Base-by-base conservation (phyloP, 805 yeast genomes). In the Ogataea siamensis region DNA sequence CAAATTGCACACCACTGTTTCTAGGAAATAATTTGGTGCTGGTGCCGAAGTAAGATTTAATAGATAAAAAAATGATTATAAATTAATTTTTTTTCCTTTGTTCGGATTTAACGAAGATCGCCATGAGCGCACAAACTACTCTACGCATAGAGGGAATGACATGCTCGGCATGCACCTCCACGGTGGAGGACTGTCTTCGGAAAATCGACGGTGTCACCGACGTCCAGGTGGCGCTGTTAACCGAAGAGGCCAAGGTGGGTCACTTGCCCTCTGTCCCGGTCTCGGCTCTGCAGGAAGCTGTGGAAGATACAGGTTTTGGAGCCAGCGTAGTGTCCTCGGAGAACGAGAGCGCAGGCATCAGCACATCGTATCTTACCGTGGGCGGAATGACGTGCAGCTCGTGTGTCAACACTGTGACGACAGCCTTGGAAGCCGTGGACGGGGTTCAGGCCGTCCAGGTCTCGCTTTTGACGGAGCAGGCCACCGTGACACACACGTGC, bases 321-420 rank as follows among this genome's bases (percentile, higher is more conserved):
- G 71, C 64, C 1, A 51, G 49, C 3, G 55, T 29, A 33, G 31
- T 40, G 31, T 20, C 34, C 25, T 11, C 12, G 21, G 21, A 37
- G 28, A 9, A 34, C 38, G 5, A 16, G 18, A 18, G 21, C 11
- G 13, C 13, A 15, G 24, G 16, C 11, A 11, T 18, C 11, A 24
- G 13, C 15, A 38, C 24, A 17, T 47, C 57, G 3, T 12, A 33
- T 8, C 15, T 54, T 6, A 20, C 60, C 3, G 62, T 80, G 2
- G 53, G 60, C 11, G 96, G 96, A 5, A 87, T 87, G 96, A 87
- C 96, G 5, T 88, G 96, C 54, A 80, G 87, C 4, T 74, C 91
- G 4, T 88, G 96, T 55, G 73, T 81, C 1, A 68, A 81, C 1
- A 65, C 88, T 1, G 74, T 88, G 16, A 74, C 80, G 0, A 60